phyloP scores from a whole-genome alignment of 768 basidiomycete genomes.

The Boletus pseudo-olivaceus region DNA sequence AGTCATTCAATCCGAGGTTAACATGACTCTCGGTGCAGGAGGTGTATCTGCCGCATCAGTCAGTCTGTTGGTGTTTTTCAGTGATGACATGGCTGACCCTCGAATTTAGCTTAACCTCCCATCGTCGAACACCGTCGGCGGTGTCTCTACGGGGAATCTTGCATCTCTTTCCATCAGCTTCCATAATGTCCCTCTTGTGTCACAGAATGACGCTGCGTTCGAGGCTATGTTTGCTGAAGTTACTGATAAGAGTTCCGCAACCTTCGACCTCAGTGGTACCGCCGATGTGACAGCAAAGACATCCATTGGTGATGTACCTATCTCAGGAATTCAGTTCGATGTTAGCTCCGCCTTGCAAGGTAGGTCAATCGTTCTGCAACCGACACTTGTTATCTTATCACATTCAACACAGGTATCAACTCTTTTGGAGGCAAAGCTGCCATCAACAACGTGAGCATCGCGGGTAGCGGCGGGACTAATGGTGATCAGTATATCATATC shows the following conservation, averaged over 20 bases:
- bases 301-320: constrained; percentile 61
- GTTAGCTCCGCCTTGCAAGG: constrained; percentile 57
- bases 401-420: constrained; percentile 45
- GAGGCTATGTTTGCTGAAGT: constrained; percentile 55
- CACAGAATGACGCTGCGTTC: constrained; percentile 55
- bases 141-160: constrained; percentile 68
- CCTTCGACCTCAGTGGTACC: constrained; percentile 51
- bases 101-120: constrained; percentile 48
- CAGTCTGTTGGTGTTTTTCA: constrained; percentile 10
- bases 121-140: constrained; percentile 45
- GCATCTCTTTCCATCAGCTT: constrained; percentile 58
- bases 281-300: constrained; percentile 60
- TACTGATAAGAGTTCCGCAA: constrained; percentile 44
- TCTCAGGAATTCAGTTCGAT: constrained; percentile 59
- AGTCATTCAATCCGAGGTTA: constrained; percentile 52
- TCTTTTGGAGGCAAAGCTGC: constrained; percentile 51
- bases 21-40: constrained; percentile 46
- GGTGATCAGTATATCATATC: constrained; percentile 56
- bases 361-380: constrained; percentile 15
- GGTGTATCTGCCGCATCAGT: constrained; percentile 56
- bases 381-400: not conserved
- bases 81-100: not conserved
- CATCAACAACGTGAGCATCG: constrained; percentile 55
- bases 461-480: constrained; percentile 62
- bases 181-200: constrained; percentile 50